Evolutionary conservation across 805 yeast species (phyloP).

Genomic region (Suhomyces tanzawaensis): DNA sequence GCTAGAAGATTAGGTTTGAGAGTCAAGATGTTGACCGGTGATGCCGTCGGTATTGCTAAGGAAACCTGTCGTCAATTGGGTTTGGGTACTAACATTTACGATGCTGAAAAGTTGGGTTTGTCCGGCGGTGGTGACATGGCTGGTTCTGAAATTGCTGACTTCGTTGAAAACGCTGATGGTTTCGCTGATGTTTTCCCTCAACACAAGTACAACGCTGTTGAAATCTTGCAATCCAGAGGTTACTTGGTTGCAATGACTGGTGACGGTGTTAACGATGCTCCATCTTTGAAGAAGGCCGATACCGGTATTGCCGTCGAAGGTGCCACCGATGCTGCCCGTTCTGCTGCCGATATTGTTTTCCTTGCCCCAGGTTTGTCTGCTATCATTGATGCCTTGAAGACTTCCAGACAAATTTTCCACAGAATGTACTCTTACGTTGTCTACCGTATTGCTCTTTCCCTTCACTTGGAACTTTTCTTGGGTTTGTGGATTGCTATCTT

Average conservation of each 20-base stretch:
- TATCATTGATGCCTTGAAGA: constrained; percentile 50
- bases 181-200: constrained; percentile 98
- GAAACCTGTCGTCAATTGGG: constrained; percentile 98
- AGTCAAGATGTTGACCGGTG: constrained; percentile 98
- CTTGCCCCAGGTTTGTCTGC: constrained; percentile 35
- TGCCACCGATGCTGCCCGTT: constrained; percentile 96
- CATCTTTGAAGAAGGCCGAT: constrained; percentile 87
- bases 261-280: constrained; percentile 99
- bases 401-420: constrained; percentile 61
- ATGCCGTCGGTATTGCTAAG: constrained; percentile 98
- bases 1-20: constrained; percentile 89
- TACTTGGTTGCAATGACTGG: constrained; percentile 99
- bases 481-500: constrained; percentile 97
- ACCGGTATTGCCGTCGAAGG: constrained; percentile 97
- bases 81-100: constrained; percentile 92
- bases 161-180: constrained; percentile 97
- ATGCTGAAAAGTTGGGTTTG: constrained; percentile 94
- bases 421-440: constrained; percentile 98
- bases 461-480: constrained; percentile 90
- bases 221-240: constrained; percentile 92
- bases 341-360: constrained; percentile 95
- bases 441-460: constrained; percentile 94
- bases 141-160: constrained; percentile 96
- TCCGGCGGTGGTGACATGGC: constrained; percentile 94
- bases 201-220: constrained; percentile 95